Evolutionary conservation across 345 rosid genomes (phyloP), one percentile per base, ranked within the genome.

Genomic region (Corchorus olitorius): DNA sequence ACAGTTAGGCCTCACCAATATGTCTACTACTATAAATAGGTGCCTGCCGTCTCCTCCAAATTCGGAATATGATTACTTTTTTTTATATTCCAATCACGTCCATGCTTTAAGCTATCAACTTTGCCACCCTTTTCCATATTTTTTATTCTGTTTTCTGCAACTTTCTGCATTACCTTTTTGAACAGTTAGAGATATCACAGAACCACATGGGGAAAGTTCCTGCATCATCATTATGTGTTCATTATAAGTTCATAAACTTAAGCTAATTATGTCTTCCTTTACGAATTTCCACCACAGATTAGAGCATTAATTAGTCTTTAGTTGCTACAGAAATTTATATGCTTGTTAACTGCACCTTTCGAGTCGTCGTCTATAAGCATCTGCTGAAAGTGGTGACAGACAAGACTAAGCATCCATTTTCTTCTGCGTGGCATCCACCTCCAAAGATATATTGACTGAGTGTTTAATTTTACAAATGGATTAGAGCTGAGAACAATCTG

Each of bases 371-470:
- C 15, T 39, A 56, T 22, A 34, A 80, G 80, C 73, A 65, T 76
- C 76, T 65, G n/a, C 3, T 2, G 74, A 50, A 65, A 49, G 58
- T 63, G 49, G 63, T 13, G 80, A 65, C 68, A 15, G 75, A 41
- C 33, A 35, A 48, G 64, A 65, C 69, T 41, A 33, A 41, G 69
- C 27, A 41, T 48, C 75, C 37, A 16, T 14, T 63, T 27, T 55
- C 45, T 56, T 60, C 70, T 66, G 48, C 27, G 3, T 16, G 54
- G 78, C 78, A 77, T 81, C 83, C 75, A 70, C 70, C 66, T 20
- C 63, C 72, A 12, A 27, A 45, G 0, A 76, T 22, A 39, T 17
- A 35, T 39, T 52, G 74, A 43, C 45, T n/a, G 7, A 14, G 66
- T 43, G 43, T 39, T 39, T 39, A 46, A 59, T 55, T 58, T 55